Evolutionary conservation across 495 filamentous ascomycete genomes (phyloP).

Genomic region (Penicillium odoratum): DNA sequence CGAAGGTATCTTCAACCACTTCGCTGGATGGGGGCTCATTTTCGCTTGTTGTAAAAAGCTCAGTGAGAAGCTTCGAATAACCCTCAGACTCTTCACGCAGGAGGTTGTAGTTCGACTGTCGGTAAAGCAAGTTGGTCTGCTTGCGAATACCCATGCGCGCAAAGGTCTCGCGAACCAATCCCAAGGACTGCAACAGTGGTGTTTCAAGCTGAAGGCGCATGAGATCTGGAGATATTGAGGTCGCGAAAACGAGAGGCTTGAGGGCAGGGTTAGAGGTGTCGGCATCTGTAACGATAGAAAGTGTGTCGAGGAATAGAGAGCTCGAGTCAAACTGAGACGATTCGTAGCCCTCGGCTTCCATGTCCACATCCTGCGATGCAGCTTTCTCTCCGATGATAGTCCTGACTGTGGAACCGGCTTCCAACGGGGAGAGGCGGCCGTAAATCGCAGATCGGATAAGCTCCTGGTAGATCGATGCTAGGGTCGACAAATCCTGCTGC

Average conservation of each 20-base stretch:
- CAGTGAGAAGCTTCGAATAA: conserved; percentile 84
- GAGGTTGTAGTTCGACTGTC: conserved; percentile 94
- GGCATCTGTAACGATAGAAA: conserved; percentile 70
- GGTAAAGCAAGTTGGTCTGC: conserved; percentile 87
- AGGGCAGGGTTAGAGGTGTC: conserved; percentile 54
- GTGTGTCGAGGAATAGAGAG: conserved; percentile 75
- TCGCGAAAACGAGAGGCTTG: conserved; percentile 61
- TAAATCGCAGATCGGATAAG: conserved; percentile 72
- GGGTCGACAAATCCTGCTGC: conserved; percentile 62
- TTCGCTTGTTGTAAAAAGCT: conserved; percentile 78
- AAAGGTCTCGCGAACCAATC: conserved; percentile 82
- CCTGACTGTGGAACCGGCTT: conserved; percentile 71
- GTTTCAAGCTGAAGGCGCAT: conserved; percentile 86
- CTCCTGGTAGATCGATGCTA: conserved; percentile 81
- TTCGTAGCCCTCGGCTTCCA: conserved; percentile 31
- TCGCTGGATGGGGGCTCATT: conserved; percentile 61
- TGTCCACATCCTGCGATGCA: conserved; percentile 40
- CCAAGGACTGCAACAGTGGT: conserved; percentile 67
- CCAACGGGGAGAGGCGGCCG: conserved; percentile 59
- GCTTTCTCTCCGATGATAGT: conserved; percentile 66
- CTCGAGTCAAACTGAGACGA: conserved; percentile 55
- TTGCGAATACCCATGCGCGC: conserved; percentile 79
- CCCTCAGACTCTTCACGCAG: conserved; percentile 95
- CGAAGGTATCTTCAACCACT: conserved; percentile 66
- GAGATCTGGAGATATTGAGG: conserved; percentile 65